phyloP scores from a whole-genome alignment of 73 alveolate genomes.

The Paramecium tetraurelia region DNA sequence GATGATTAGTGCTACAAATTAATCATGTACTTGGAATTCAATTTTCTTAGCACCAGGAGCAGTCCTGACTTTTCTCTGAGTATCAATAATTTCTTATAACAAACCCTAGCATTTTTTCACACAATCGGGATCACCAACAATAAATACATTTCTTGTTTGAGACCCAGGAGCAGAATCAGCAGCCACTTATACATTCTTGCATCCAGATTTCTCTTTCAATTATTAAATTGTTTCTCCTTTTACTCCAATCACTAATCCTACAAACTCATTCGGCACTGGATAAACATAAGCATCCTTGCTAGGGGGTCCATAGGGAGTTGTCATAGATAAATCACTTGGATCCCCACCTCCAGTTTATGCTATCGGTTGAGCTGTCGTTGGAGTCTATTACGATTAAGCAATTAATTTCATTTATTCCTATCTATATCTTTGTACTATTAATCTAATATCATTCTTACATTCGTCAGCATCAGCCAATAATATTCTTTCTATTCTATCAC shows the following conservation, averaged over 20 bases:
- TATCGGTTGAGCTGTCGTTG: constrained; percentile 67
- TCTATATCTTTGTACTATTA: constrained; percentile 39
- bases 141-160: constrained; percentile 88
- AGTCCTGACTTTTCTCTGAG: constrained; percentile 79
- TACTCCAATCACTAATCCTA: constrained; percentile 91
- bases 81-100: constrained; percentile 86
- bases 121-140: constrained; percentile 92
- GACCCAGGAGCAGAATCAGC: constrained; percentile 86
- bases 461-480: constrained; percentile 91
- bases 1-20: constrained; percentile 76
- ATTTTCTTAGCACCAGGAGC: constrained; percentile 69
- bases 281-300: constrained; percentile 82
- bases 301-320: constrained; percentile 96
- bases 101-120: constrained; percentile 82
- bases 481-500: constrained; percentile 85
- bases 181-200: constrained; percentile 91
- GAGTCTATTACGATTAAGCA: constrained; percentile 64
- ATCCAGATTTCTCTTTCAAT: constrained; percentile 88
- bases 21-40: constrained; percentile 74
- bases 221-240: constrained; percentile 95
- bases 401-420: constrained; percentile 31
- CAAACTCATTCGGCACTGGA: constrained; percentile 93
- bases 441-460: constrained; percentile 73
- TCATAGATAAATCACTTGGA: constrained; percentile 68
- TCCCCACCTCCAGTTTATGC: constrained; percentile 58